These are phyloP conservation scores for Paragyromitra xinjiangensis DNA, from an alignment of 495 filamentous ascomycete species.

Conservation along the genomic window DNA sequence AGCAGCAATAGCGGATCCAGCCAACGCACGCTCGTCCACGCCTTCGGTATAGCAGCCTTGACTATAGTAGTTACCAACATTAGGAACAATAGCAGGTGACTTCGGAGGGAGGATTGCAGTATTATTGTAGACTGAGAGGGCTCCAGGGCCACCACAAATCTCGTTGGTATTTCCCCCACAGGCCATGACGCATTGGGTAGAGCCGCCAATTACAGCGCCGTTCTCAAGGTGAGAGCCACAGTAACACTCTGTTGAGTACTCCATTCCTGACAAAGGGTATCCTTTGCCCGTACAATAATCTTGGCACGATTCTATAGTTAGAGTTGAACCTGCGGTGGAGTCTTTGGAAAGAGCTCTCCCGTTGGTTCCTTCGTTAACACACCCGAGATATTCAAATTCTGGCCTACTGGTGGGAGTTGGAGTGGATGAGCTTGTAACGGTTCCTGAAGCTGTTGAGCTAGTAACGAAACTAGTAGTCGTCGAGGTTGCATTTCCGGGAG, in stretches of 20 bases:
- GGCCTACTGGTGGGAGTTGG: slow-evolving; percentile 9
- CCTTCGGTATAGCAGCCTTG: slow-evolving; percentile 71
- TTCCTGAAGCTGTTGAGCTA: slow-evolving; percentile 6
- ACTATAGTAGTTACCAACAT: slow-evolving; percentile 63
- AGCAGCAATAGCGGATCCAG: slow-evolving; percentile 19
- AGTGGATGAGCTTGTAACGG: neutral
- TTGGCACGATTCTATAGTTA: slow-evolving; percentile 69
- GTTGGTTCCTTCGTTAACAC: slow-evolving; percentile 67
- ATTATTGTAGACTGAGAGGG: slow-evolving; percentile 60
- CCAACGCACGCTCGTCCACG: slow-evolving; percentile 67
- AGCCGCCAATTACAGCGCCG: slow-evolving; percentile 46
- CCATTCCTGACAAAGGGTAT: slow-evolving; percentile 70
- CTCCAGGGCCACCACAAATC: slow-evolving; percentile 61
- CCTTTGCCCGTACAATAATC: slow-evolving; percentile 58
- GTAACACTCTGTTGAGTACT: slow-evolving; percentile 77
- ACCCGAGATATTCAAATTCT: slow-evolving; percentile 70
- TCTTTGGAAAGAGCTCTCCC: slow-evolving; percentile 71
- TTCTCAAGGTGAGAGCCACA: slow-evolving; percentile 65
- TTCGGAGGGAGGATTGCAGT: slow-evolving; percentile 52
- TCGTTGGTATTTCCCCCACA: slow-evolving; percentile 59
- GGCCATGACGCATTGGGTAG: slow-evolving; percentile 57
- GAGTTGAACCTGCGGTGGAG: slow-evolving; percentile 62
- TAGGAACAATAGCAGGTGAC: slow-evolving; percentile 24
- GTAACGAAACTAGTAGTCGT: slow-evolving; percentile 7
- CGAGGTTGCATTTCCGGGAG: slow-evolving; percentile 24